Base-by-base conservation (phyloP, 2,329 filamentous ascomycete species). In the Aspergillus quadricinctus region DNA sequence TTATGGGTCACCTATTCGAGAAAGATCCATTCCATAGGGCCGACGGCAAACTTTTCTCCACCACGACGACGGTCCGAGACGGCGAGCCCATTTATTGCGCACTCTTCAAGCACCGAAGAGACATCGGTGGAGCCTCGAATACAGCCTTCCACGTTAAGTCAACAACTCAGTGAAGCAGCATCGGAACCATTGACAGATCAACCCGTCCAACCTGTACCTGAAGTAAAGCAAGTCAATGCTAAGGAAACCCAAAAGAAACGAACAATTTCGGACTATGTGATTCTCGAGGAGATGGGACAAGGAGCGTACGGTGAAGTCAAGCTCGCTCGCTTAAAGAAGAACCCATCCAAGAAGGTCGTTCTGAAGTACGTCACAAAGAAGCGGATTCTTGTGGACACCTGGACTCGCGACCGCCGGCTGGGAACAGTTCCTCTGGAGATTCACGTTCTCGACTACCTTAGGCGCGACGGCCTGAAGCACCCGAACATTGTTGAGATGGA, bases 271-370 rank as follows among this genome's bases (percentile, higher is more conserved):
- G 92, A 97, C 70, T 99, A 96, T 72, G 82, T 87, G 45, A 93
- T 99, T 58, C 79, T 99, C 11, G 94, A 99, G 75, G 94, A 99
- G 58, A 97, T 99, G 93, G 94, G 94, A 4, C 92, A 97, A 75
- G 94, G 94, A 43, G 94, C 94, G 1, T 99, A 99, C 70, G 94
- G 94, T 1, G 93, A 99, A 75, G 94, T 99, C 57, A 99, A 99
- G 73, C 82, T 99, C 49, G 93, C 90, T 52, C 86, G 92, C 29
- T 89, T 94, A 77, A 95, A 92, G 76, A 85, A 87, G 66, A 85
- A 83, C 52, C 85, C 79, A 25, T 79, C 84, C 52, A 89, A 88
- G 71, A 96, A 95, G 74, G 89, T 95, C 60, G 93, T 99, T 21
- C 83, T 99, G 69, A 99, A 99, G 73, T 99, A 96, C 72, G 94